Evolutionary conservation across 345 rosid genomes (phyloP).

Genomic region (Diplotaxis tenuifolia): DNA sequence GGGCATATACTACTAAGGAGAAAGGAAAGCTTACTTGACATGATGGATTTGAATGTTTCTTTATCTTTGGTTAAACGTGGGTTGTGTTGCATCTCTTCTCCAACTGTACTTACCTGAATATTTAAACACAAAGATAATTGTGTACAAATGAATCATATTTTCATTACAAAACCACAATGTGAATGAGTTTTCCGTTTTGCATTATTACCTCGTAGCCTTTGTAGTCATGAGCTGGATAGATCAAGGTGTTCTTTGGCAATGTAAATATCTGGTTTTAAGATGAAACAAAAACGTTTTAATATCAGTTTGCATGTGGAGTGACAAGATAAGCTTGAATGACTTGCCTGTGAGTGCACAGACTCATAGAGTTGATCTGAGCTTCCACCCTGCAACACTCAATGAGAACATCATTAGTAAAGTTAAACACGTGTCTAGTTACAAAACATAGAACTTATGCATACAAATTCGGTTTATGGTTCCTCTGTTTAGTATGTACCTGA

Average conservation of each 20-base stretch:
- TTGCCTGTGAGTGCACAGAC: conserved; percentile 94
- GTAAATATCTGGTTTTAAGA: conserved; percentile 61
- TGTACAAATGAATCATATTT: too few relatives aligned
- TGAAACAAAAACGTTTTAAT: background rate
- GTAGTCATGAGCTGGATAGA: conserved; percentile 96
- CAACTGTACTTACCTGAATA: conserved; percentile 84
- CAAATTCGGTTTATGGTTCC: conserved; percentile 1
- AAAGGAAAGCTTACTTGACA: conserved; percentile 68
- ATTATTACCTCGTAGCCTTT: conserved; percentile 78
- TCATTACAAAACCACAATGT: background rate
- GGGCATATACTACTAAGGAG: background rate
- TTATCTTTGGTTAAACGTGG: conserved; percentile 81
- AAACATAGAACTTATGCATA: background rate
- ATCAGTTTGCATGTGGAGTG: background rate
- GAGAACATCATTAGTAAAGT: background rate
- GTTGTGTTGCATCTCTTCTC: conserved; percentile 78
- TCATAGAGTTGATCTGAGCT: conserved; percentile 77
- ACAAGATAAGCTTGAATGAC: conserved; percentile 6
- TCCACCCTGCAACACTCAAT: conserved; percentile 63
- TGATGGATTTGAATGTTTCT: conserved; percentile 75
- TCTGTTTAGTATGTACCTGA: conserved; percentile 55
- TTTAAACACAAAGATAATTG: conserved; percentile 8
- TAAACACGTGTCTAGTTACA: background rate
- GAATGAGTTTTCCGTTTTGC: background rate
- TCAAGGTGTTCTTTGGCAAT: conserved; percentile 76